These are phyloP conservation scores for Trichoderma polysporum DNA, from an alignment of 2,329 filamentous ascomycete genomes.

Conservation along the genomic window DNA sequence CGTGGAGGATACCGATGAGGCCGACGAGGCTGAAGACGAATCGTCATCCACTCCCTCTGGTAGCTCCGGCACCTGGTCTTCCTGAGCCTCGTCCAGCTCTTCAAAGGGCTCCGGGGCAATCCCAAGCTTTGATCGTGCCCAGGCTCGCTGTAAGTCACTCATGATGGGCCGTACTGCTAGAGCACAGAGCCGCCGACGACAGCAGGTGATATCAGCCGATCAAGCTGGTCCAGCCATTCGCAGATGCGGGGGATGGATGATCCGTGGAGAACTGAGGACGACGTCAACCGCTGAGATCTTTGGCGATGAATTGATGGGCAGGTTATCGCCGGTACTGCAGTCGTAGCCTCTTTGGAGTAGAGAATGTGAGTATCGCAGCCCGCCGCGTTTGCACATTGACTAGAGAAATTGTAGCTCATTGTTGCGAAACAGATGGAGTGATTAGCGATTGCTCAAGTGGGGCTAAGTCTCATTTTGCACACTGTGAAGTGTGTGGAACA, in stretches of 20 bases:
- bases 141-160: conserved; percentile 79
- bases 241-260: conserved; percentile 13
- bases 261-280: not conserved
- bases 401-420: not conserved
- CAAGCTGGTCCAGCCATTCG: conserved; percentile 18
- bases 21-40: conserved; percentile 82
- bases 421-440: not conserved
- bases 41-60: conserved; percentile 55
- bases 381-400: not conserved
- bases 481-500: not conserved
- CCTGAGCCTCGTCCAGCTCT: conserved; percentile 53
- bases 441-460: not conserved
- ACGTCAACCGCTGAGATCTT: not conserved
- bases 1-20: conserved; percentile 86
- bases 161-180: conserved; percentile 45
- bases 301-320: not conserved
- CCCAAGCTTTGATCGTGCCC: conserved; percentile 72
- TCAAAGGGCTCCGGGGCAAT: conserved; percentile 52
- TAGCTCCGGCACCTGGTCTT: conserved; percentile 47
- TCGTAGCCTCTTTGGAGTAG: not conserved
- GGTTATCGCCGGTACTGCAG: not conserved
- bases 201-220: conserved; percentile 8
- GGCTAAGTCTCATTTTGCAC: not conserved
- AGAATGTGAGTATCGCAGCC: not conserved
- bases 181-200: not conserved